Evolutionary conservation across 2,329 filamentous ascomycete genomes (phyloP).

Genomic region (Penicillium crustosum): DNA sequence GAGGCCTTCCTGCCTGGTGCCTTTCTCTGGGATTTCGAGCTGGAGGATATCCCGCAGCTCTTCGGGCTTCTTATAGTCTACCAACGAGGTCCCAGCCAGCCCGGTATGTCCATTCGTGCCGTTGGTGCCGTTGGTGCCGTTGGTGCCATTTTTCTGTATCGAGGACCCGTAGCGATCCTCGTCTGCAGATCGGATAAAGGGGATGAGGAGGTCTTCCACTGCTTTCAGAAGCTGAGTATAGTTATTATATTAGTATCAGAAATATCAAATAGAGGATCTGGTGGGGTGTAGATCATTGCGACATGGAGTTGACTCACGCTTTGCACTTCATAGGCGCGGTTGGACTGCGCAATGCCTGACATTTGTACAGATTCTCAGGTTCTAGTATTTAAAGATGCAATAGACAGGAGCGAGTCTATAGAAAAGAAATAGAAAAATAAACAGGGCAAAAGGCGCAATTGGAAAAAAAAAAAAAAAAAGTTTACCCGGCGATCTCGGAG

Average conservation of each 20-base stretch:
- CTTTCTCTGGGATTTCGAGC: constrained; percentile 56
- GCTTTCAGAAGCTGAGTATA: constrained; percentile 37
- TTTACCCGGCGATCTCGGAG: constrained; percentile 17
- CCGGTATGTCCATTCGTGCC: constrained; percentile 54
- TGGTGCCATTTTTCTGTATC: constrained; percentile 14
- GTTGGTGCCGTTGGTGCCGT: constrained; percentile 29
- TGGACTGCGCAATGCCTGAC: constrained; percentile 23
- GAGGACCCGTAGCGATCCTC: constrained; percentile 22
- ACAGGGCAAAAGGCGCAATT: not conserved
- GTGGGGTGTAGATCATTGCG: constrained; percentile 3
- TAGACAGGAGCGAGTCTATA: not conserved
- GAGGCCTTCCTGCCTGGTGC: constrained; percentile 67
- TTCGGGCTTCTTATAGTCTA: constrained; percentile 62
- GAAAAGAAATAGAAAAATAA: not conserved
- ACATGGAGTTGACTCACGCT: constrained; percentile 34
- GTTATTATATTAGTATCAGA: not conserved
- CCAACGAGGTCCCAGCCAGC: constrained; percentile 59
- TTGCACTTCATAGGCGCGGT: constrained; percentile 44
- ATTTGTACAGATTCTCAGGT: constrained; percentile 18
- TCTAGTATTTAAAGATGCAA: not conserved
- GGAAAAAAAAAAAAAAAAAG: constrained; percentile 9
- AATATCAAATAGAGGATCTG: not conserved
- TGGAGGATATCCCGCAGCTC: constrained; percentile 57
- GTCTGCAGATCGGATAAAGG: constrained; percentile 48
- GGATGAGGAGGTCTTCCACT: constrained; percentile 46